A percentile compares a stretch with the other conserved stretches of the same genome.
These are phyloP conservation scores for Phytopythium litorale DNA, from an alignment of 352 stramenopile species.

Conservation along the genomic window DNA sequence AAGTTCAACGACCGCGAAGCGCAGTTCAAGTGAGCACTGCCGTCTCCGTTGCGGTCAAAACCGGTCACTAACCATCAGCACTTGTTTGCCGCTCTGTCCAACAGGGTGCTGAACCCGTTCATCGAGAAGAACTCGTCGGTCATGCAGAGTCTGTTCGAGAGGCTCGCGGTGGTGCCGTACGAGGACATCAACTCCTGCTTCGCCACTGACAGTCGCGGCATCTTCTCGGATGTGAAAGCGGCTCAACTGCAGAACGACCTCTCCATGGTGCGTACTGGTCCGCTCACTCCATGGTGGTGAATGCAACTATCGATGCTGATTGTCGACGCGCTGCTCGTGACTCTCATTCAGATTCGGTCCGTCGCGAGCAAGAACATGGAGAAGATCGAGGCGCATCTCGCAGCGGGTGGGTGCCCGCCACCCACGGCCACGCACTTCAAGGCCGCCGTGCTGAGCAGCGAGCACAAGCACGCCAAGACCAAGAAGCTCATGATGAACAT, in stretches of 20 bases:
- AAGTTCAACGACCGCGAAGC: conserved; percentile 83
- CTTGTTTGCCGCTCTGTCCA: conserved; percentile 3
- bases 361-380: conserved; percentile 71
- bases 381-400: conserved; percentile 67
- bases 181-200: conserved; percentile 79
- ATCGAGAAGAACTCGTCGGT: conserved; percentile 76
- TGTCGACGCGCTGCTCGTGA: background rate
- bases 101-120: conserved; percentile 83
- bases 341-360: conserved; percentile 45
- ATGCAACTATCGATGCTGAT: background rate
- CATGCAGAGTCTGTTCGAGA: conserved; percentile 77
- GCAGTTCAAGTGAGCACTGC: conserved; percentile 57
- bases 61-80: background rate
- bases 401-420: conserved; percentile 28
- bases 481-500: conserved; percentile 80
- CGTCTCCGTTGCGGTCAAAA: background rate
- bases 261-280: conserved; percentile 27
- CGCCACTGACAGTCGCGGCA: conserved; percentile 56
- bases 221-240: conserved; percentile 60
- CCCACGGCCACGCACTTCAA: conserved; percentile 56
- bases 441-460: conserved; percentile 32
- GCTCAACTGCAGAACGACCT: conserved; percentile 60
- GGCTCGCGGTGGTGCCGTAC: conserved; percentile 55
- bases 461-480: conserved; percentile 38
- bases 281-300: background rate